A percentile compares a stretch with the other conserved stretches of the same genome.
Conservation (phyloP, 2,329 filamentous ascomycete genomes). For the Stemphylium lycopersici region DNA sequence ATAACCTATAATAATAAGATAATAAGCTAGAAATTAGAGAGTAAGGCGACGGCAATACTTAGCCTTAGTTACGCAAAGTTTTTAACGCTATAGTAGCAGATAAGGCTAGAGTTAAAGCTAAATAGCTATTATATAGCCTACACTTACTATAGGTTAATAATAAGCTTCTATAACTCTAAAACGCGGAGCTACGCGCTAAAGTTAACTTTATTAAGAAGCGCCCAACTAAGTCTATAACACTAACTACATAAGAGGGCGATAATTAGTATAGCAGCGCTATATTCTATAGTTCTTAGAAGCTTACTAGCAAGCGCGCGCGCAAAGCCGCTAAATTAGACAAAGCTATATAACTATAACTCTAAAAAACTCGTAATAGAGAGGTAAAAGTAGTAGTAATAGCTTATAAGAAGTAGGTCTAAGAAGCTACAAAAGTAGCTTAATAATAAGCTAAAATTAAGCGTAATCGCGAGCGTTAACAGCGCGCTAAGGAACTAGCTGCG, state of each 20-base stretch:
- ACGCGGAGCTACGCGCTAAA: no score
- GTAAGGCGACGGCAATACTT: neutral
- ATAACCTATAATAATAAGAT: neutral
- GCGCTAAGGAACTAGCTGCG: neutral
- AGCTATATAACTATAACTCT: neutral
- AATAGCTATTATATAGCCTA: neutral
- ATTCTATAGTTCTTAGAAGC: neutral
- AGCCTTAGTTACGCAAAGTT: neutral
- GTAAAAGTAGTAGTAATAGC: neutral
- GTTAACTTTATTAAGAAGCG: neutral
- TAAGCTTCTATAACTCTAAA: no score
- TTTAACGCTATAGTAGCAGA: neutral
- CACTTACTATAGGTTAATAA: no score
- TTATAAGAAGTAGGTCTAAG: neutral
- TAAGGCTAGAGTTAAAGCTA: neutral
- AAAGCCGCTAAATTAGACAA: neutral
- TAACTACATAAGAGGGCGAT: neutral
- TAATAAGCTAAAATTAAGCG: neutral
- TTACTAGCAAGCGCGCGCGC: neutral
- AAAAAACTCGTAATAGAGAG: neutral
- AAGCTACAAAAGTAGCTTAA: neutral
- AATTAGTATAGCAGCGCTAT: neutral
- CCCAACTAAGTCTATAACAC: neutral
- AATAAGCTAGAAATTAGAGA: neutral
- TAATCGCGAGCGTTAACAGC: neutral